Base-by-base conservation (phyloP, 805 yeast genomes). In the Candida silvicultrix region DNA sequence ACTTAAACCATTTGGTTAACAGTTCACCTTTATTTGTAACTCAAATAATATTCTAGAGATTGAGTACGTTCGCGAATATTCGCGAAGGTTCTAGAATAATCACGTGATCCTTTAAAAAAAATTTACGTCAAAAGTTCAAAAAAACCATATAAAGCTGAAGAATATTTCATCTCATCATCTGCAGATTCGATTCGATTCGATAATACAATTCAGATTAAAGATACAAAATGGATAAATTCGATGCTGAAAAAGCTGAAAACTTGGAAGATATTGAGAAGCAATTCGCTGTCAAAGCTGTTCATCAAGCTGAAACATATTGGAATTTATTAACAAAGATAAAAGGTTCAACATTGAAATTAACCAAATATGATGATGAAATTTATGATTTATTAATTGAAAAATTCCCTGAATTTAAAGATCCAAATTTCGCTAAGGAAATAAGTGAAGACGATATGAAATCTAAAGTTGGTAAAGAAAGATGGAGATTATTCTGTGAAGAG, bases 241-340 rank as follows among this genome's bases (percentile, higher is more conserved):
- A 84, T 59, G 90, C 99, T 18, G 96, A 94, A 60, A 77, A 74
- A 48, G 97, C 99, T 40, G 97, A 94, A 50, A 94, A 94, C 71
- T 74, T 88, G 58, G 98, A 92, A 68, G 96, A 89, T 58, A 89
- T 94, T 60, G 99, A 94, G 68, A 89, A 81, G 75, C 98, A 94
- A 71, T 94, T 94, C 62, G 98, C 99, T 38, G 99, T 94, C 49
- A 88, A 85, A 68, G 99, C 98, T 5, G 99, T 94, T 16, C 82
- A 79, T 66, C 98, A 94, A 65, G 94, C 96, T 48, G 95, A 89
- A 62, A 83, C 96, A 1, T 94, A 92, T 76, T 94, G 97, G 96
- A 74, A 75, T 41, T 66, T 94, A 48, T 68, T 94, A 45, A 76
- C 77, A 47, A 79, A 80, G 55, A 70, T 89, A 46, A 81, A 84